phyloP scores from a whole-genome alignment of 768 basidiomycete genomes.

The Thelephora aurantiotincta region DNA sequence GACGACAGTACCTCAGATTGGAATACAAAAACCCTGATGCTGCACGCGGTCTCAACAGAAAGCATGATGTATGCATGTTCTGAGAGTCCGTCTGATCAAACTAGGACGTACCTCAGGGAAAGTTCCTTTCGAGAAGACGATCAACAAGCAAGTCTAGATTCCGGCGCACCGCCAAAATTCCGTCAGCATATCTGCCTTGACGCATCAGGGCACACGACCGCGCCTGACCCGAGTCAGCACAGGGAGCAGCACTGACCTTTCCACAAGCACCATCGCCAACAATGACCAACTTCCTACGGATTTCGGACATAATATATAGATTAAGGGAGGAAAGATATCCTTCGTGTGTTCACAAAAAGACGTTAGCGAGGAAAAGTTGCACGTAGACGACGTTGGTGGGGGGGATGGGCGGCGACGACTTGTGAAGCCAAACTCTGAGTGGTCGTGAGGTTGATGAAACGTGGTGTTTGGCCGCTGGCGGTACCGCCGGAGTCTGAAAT shows the following conservation, averaged over 20 bases:
- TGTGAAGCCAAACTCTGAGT: no score
- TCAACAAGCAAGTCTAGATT: conserved; percentile 74
- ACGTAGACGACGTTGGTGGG: no score
- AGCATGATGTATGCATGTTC: background rate
- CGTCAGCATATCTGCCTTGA: no score
- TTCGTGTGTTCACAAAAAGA: background rate
- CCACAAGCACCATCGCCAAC: conserved; percentile 98
- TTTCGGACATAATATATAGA: conserved; percentile 66
- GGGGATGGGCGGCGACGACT: no score
- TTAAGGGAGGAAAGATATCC: background rate
- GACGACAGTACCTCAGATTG: background rate
- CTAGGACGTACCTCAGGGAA: conserved; percentile 70
- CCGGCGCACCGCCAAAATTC: background rate
- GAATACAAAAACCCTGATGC: background rate
- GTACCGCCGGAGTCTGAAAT: no score
- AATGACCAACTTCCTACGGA: conserved; percentile 97
- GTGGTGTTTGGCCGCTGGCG: no score
- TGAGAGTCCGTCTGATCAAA: background rate
- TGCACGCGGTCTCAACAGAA: conserved; percentile 1
- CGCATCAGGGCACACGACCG: background rate
- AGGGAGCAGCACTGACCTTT: conserved; percentile 38
- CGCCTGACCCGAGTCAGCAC: background rate
- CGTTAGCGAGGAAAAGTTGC: no score
- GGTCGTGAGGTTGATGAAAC: no score
- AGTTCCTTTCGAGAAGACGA: conserved; percentile 92